A percentile compares a stretch with the other conserved stretches of the same genome.
Evolutionary conservation across 2,329 filamentous ascomycete species (phyloP).

Genomic region (Keithomyces neogunnii): DNA sequence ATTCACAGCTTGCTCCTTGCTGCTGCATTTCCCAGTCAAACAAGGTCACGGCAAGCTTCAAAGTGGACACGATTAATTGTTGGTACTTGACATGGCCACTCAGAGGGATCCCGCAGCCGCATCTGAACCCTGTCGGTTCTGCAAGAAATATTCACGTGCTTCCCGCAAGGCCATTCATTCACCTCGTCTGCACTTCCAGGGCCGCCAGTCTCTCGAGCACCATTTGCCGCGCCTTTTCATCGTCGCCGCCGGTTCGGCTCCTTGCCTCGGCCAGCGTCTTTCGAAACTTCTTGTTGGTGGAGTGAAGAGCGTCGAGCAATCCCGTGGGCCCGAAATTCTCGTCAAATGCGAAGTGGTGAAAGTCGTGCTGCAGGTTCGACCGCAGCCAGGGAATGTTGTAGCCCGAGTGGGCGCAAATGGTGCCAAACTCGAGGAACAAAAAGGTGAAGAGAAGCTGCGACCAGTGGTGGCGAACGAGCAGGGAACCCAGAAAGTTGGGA

Average conservation of each 20-base stretch:
- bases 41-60: no score
- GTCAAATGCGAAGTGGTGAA: conserved; percentile 13
- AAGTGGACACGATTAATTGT: no score
- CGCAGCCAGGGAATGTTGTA: conserved; percentile 10
- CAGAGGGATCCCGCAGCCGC: no score
- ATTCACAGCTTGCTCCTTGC: no score
- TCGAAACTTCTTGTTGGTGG: conserved; percentile 8
- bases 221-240: conserved; percentile 9
- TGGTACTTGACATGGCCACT: no score
- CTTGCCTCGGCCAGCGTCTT: conserved; percentile 8
- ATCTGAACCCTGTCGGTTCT: no score
- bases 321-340: conserved; percentile 12
- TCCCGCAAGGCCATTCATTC: not conserved
- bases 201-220: conserved; percentile 10
- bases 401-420: conserved; percentile 9
- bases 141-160: not conserved
- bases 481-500: conserved; percentile 30
- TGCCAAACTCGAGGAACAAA: conserved; percentile 11
- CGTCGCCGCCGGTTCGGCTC: conserved; percentile 8
- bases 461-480: conserved; percentile 11
- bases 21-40: no score
- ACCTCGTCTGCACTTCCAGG: not conserved
- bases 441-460: conserved; percentile 10
- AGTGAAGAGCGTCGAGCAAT: conserved; percentile 8
- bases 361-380: conserved; percentile 12